Evolutionary conservation across 805 yeast species (phyloP).

Genomic region (Spathaspora arborariae): DNA sequence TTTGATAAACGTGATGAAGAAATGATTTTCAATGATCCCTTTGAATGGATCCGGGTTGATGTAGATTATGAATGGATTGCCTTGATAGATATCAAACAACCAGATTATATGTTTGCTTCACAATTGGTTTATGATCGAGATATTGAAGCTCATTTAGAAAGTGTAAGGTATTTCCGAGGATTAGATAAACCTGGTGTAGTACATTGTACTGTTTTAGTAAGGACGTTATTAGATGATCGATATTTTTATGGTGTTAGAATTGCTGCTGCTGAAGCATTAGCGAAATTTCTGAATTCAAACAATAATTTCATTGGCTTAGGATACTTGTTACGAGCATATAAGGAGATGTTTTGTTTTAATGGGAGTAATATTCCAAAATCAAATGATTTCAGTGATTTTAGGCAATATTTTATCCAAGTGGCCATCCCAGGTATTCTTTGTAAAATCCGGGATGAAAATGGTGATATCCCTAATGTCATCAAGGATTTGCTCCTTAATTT

Average conservation of each 20-base stretch:
- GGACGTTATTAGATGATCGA: conserved; percentile 79
- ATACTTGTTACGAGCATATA: conserved; percentile 69
- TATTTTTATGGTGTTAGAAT: conserved; percentile 86
- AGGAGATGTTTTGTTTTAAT: conserved; percentile 68
- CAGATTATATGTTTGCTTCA: conserved; percentile 92
- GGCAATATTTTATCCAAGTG: conserved; percentile 64
- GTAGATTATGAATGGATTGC: conserved; percentile 98
- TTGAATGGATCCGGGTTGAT: conserved; percentile 97
- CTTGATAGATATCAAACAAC: conserved; percentile 73
- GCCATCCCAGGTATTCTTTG: conserved; percentile 65
- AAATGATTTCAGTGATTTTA: conserved; percentile 74
- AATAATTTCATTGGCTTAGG: conserved; percentile 67
- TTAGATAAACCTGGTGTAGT: conserved; percentile 53
- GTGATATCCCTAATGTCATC: conserved; percentile 55
- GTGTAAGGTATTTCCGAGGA: conserved; percentile 68
- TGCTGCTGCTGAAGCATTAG: conserved; percentile 81
- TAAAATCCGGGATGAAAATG: conserved; percentile 55
- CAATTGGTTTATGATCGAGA: conserved; percentile 94
- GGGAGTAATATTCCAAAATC: conserved; percentile 61
- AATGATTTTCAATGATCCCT: conserved; percentile 71
- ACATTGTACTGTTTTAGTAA: conserved; percentile 70
- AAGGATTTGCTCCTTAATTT: conserved; percentile 64
- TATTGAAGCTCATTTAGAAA: conserved; percentile 90
- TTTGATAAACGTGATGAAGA: conserved; percentile 71
- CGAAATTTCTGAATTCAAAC: conserved; percentile 58